Evolutionary conservation across 208 protist species (phyloP).

Genomic region (Trypanosoma congolense): DNA sequence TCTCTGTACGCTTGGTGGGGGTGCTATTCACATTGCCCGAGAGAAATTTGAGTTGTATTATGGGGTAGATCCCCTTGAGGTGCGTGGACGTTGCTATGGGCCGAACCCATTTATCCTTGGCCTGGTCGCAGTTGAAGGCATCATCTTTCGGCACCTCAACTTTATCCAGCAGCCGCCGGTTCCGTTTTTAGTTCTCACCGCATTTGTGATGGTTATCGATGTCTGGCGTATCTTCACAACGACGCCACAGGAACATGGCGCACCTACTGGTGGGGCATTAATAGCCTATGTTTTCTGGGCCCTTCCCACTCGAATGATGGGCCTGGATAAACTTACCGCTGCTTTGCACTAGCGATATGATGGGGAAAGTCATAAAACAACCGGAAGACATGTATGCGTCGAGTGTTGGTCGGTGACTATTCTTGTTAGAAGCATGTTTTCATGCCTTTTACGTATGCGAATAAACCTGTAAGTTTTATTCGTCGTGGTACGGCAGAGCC

Average conservation of each 20-base stretch:
- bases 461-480: too few relatives aligned
- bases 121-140: slow-evolving; percentile 74
- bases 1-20: slow-evolving; percentile 68
- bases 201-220: slow-evolving; percentile 86
- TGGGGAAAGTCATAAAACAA: not conserved
- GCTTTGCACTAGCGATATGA: slow-evolving; percentile 31
- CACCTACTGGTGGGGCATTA: slow-evolving; percentile 77
- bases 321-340: slow-evolving; percentile 82
- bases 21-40: slow-evolving; percentile 70
- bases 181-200: slow-evolving; percentile 84
- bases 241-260: slow-evolving; percentile 77
- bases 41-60: slow-evolving; percentile 83
- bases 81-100: slow-evolving; percentile 82
- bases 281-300: slow-evolving; percentile 86
- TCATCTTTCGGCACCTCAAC: slow-evolving; percentile 88
- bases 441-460: too few relatives aligned
- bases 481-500: too few relatives aligned
- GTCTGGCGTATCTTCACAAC: slow-evolving; percentile 86
- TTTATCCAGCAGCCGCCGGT: slow-evolving; percentile 89
- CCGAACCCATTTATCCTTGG: slow-evolving; percentile 87
- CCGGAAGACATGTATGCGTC: not conserved
- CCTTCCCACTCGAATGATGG: slow-evolving; percentile 76
- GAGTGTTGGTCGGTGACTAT: too few relatives aligned
- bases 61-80: slow-evolving; percentile 79
- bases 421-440: too few relatives aligned